Conservation (phyloP, 305 asterid genomes). For the Petunia hybrid region DNA sequence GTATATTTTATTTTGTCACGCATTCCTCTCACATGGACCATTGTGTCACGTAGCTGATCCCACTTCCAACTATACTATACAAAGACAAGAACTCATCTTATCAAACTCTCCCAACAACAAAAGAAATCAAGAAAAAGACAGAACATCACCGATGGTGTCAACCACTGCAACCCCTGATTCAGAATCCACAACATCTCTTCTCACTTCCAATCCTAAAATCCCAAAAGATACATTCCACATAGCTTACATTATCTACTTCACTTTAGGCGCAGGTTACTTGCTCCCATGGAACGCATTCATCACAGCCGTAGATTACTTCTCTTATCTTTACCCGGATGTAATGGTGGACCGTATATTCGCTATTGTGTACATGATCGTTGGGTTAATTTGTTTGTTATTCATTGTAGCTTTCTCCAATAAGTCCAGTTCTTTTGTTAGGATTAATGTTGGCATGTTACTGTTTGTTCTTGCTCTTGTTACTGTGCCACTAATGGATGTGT, state of each 20-base stretch:
- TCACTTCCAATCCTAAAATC: conserved; percentile 42
- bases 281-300: conserved; percentile 98
- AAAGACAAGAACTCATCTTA: background rate
- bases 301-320: conserved; percentile 97
- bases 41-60: too few relatives aligned
- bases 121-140: background rate
- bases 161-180: conserved; percentile 47
- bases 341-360: conserved; percentile 82
- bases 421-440: conserved; percentile 60
- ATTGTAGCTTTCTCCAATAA: conserved; percentile 72
- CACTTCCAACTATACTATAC: background rate
- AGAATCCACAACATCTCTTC: conserved; percentile 53
- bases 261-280: conserved; percentile 82
- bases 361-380: conserved; percentile 71
- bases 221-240: conserved; percentile 79
- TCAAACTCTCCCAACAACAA: background rate
- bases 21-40: too few relatives aligned
- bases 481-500: conserved; percentile 80
- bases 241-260: conserved; percentile 86
- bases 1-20: too few relatives aligned
- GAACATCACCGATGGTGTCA: conserved; percentile 51
- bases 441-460: conserved; percentile 68
- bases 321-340: conserved; percentile 78
- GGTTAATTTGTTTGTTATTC: conserved; percentile 53
- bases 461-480: conserved; percentile 64